These are phyloP conservation scores for Mallotus nudiflorus DNA, from an alignment of 345 rosid species.

Conservation along the genomic window DNA sequence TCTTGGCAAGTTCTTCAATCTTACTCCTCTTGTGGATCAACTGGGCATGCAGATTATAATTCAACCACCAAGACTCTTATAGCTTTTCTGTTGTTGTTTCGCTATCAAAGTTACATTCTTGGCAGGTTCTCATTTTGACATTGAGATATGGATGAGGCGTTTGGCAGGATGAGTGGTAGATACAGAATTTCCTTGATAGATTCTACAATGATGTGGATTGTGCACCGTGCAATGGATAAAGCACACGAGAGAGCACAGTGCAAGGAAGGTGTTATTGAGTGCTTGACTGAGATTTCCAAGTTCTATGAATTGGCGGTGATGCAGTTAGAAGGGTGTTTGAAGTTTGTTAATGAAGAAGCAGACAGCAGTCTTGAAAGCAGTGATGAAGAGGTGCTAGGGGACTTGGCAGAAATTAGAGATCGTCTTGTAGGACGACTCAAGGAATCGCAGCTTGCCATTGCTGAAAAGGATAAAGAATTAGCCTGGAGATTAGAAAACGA, in stretches of 20 bases:
- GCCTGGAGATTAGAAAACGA: slow-evolving; percentile 51
- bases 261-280: slow-evolving; percentile 56
- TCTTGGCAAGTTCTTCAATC: neutral
- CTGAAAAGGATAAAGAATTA: slow-evolving; percentile 68
- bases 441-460: slow-evolving; percentile 62
- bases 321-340: slow-evolving; percentile 72
- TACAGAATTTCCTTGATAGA: slow-evolving; percentile 63
- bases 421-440: slow-evolving; percentile 66
- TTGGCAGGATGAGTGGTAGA: slow-evolving; percentile 47
- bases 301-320: slow-evolving; percentile 83
- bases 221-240: slow-evolving; percentile 71
- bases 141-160: slow-evolving; percentile 44
- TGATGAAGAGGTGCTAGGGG: slow-evolving; percentile 59
- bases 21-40: neutral
- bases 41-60: neutral
- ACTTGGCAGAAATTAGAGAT: slow-evolving; percentile 62
- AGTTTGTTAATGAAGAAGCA: slow-evolving; percentile 67
- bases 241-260: slow-evolving; percentile 72
- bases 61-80: neutral
- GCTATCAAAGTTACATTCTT: neutral
- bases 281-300: slow-evolving; percentile 69
- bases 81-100: neutral
- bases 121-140: neutral
- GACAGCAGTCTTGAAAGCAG: slow-evolving; percentile 50
- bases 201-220: slow-evolving; percentile 83